Conservation (phyloP, 805 yeast genomes). For the Starmerella sirachaensis region DNA sequence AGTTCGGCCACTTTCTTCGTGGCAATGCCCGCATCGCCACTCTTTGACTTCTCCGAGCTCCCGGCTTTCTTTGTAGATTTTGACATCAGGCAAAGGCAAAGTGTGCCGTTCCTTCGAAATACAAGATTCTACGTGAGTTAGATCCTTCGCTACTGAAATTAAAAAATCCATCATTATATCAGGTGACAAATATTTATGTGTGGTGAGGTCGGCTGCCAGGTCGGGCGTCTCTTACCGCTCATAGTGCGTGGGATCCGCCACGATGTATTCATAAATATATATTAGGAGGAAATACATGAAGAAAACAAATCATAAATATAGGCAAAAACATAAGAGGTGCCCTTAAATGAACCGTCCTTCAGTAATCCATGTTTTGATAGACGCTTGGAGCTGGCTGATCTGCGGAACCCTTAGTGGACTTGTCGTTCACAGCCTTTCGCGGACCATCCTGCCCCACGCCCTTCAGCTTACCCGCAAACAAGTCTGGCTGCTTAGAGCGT, state of each 20-base stretch:
- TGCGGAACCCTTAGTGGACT: not conserved
- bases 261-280: no score
- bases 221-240: no score
- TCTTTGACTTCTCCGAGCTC: slow-evolving; percentile 4
- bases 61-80: slow-evolving; percentile 11
- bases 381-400: slow-evolving; percentile 4
- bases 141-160: no score
- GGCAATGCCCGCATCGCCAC: no score
- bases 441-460: slow-evolving; percentile 1
- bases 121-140: not conserved
- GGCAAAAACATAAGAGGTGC: no score
- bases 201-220: no score
- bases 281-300: no score
- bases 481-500: slow-evolving; percentile 16
- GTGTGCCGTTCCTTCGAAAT: no score
- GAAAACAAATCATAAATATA: no score
- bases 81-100: slow-evolving; percentile 14
- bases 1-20: slow-evolving; percentile 12
- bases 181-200: no score
- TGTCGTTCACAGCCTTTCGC: slow-evolving; percentile 1
- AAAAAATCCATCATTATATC: no score
- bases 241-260: no score
- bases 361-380: slow-evolving; percentile 21
- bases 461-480: slow-evolving; percentile 17
- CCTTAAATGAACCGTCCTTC: not conserved